Evolutionary conservation across 805 yeast species (phyloP).

Genomic region (Priceomyces fermenticarens): DNA sequence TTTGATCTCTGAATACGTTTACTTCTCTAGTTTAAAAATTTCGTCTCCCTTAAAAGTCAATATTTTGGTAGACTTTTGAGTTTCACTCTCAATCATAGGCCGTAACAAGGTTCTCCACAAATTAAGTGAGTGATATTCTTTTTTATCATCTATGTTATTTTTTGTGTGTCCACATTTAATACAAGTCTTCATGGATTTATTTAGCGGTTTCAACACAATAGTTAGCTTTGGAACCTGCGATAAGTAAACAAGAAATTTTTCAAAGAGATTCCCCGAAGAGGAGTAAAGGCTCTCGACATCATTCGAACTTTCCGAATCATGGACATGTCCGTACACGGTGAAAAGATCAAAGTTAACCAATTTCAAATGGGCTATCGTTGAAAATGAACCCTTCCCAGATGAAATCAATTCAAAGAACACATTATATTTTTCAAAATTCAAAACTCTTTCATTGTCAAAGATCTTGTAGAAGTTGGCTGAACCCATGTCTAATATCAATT

Average conservation of each 20-base stretch:
- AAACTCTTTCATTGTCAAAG: constrained; percentile 15
- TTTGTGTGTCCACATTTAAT: constrained; percentile 30
- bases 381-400: constrained; percentile 31
- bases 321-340: constrained; percentile 11
- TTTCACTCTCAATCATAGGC: constrained; percentile 13
- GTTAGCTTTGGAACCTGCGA: constrained; percentile 19
- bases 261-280: constrained; percentile 16
- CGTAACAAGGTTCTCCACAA: constrained; percentile 19
- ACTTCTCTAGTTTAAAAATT: background rate
- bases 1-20: background rate
- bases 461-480: constrained; percentile 42
- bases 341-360: constrained; percentile 32
- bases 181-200: constrained; percentile 24
- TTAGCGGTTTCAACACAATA: constrained; percentile 22
- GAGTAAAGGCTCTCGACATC: constrained; percentile 15
- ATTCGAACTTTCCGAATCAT: constrained; percentile 12
- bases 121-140: constrained; percentile 6
- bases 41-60: constrained; percentile 1
- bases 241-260: constrained; percentile 13
- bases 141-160: constrained; percentile 5
- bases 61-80: constrained; percentile 1
- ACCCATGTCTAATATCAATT: constrained; percentile 45
- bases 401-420: constrained; percentile 30
- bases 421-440: constrained; percentile 30
- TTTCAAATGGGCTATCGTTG: constrained; percentile 20